Base-by-base conservation (phyloP, 495 filamentous ascomycete genomes). In the Oleoguttula mirabilis region DNA sequence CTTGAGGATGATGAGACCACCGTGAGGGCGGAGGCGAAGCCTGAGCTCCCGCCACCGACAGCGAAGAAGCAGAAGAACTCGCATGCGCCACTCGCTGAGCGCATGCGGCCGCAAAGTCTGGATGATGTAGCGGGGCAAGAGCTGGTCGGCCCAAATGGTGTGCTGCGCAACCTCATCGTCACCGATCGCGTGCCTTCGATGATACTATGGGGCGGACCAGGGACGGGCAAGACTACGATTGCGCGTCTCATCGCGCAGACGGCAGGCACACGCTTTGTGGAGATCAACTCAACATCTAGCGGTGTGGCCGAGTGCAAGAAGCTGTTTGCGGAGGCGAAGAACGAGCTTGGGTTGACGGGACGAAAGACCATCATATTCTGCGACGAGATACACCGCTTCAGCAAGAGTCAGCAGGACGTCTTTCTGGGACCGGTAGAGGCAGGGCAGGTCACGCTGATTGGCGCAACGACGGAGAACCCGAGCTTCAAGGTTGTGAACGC, bases 271-370 rank as follows among this genome's bases (percentile, higher is more conserved):
- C 73, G 90, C 7, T 95, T 95, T 56, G 79, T 96, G 31, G 90
- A 98, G 67, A 88, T 98, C 64, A 94, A 93, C 60, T 90, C 85
- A 43, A 94, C 88, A 2, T 86, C 80, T 55, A 77, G 73, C 5
- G 87, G 87, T 0, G 85, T 98, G n/a, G 84, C 73, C 12, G 88
- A 96, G 55, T 86, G 75, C 70, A 98, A 95, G 66, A 94, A 92
- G 71, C 72, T 94, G 25, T 95, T 96, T 50, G 61, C 62, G 37
- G 87, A 95, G 52, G 85, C 90, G 3, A 77, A 73, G 48, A 85
- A 75, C 55, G 90, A 98, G 60, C 62, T 92, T 33, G 62, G 67
- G 4, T 61, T 98, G 23, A 92, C 84, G 0, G 88, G 88, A 8
- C 69, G 86, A 23, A 87, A 84, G 62, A 96, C 90, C 3, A 94